Percentiles rank a stretch among this genome's conserved stretches.
Conservation (phyloP, 441 rosid genomes). For the Hura crepitans region DNA sequence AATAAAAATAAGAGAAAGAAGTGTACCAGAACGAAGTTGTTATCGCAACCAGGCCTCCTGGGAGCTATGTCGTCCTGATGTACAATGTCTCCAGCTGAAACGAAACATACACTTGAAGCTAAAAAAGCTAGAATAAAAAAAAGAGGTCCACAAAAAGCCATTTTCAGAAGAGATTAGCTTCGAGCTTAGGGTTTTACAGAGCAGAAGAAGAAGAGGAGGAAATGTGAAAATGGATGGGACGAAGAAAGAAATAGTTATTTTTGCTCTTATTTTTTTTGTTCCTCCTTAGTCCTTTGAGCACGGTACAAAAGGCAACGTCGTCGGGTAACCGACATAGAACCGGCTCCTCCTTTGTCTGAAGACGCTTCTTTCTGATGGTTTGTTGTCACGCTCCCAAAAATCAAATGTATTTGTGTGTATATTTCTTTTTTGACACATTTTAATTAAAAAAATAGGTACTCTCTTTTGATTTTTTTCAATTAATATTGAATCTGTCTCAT, state of each 20-base stretch:
- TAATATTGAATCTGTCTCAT: too few species aligned
- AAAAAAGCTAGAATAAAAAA: constrained; percentile 26
- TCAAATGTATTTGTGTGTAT: too few species aligned
- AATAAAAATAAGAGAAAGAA: constrained; percentile 21
- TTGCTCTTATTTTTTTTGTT: neutral
- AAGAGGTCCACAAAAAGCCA: constrained; percentile 22
- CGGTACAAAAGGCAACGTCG: constrained; percentile 33
- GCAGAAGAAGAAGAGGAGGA: constrained; percentile 6
- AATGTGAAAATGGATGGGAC: constrained; percentile 15
- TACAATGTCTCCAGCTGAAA: constrained; percentile 78
- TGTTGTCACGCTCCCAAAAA: neutral
- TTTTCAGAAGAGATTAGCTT: neutral
- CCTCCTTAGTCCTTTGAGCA: constrained; percentile 26
- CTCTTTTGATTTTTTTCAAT: too few species aligned
- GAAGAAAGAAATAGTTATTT: neutral
- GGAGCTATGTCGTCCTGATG: constrained; percentile 84
- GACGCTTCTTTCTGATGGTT: constrained; percentile 12
- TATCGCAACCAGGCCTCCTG: constrained; percentile 91
- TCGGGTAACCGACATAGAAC: constrained; percentile 31
- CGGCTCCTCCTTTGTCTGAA: neutral
- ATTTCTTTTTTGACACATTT: too few species aligned
- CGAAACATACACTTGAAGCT: constrained; percentile 32
- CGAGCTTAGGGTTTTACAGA: constrained; percentile 16
- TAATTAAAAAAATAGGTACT: too few species aligned
- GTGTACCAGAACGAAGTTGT: constrained; percentile 89